Evolutionary conservation across 1,139 yeast genomes (phyloP).

Genomic region (Diutina pseudorugosa): DNA sequence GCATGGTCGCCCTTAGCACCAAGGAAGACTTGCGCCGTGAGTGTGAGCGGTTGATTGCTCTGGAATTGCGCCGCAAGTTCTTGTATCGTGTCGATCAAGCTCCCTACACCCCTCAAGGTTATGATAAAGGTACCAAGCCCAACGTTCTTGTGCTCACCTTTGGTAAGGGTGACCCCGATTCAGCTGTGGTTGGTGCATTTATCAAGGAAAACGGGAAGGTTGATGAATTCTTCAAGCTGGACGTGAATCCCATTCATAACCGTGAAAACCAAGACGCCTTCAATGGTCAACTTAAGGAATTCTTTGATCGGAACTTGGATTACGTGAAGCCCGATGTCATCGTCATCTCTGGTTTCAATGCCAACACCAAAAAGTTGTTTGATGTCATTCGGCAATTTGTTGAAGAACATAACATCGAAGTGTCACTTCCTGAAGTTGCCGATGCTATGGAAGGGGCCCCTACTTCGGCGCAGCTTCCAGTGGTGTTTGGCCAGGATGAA

Average conservation of each 20-base stretch:
- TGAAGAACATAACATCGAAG: conserved; percentile 40
- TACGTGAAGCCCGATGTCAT: conserved; percentile 66
- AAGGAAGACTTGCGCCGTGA: conserved; percentile 74
- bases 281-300: conserved; percentile 35
- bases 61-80: conserved; percentile 59
- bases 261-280: conserved; percentile 42
- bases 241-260: conserved; percentile 57
- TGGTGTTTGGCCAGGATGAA: conserved; percentile 85
- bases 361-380: conserved; percentile 51
- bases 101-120: conserved; percentile 75
- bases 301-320: conserved; percentile 25
- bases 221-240: conserved; percentile 66
- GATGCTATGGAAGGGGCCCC: conserved; percentile 25
- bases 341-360: conserved; percentile 81
- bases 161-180: conserved; percentile 77
- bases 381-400: conserved; percentile 49
- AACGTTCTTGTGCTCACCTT: conserved; percentile 72
- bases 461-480: conserved; percentile 23
- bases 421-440: conserved; percentile 36
- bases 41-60: conserved; percentile 61
- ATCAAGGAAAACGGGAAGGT: conserved; percentile 75
- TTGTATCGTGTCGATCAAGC: conserved; percentile 78
- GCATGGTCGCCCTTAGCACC: conserved; percentile 60
- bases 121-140: conserved; percentile 71
- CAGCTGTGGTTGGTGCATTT: conserved; percentile 77